phyloP scores from a whole-genome alignment of 257 asterid species.

The Eucommia ulmoides region DNA sequence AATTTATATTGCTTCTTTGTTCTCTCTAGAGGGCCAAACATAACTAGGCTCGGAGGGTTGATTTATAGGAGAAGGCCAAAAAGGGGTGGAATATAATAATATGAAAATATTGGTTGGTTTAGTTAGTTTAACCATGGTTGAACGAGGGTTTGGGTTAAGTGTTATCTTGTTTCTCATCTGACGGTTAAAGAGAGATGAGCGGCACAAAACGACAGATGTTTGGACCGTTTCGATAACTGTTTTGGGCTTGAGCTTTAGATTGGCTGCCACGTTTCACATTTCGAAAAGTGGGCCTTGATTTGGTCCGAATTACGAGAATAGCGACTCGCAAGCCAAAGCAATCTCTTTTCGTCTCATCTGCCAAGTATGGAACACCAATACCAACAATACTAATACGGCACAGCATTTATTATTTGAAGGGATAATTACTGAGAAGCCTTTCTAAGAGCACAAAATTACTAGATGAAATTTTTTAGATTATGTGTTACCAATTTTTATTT shows the following conservation, averaged over 20 bases:
- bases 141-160: conserved; percentile 8
- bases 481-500: too few relatives aligned
- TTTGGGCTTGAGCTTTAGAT: background rate
- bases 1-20: conserved; percentile 8
- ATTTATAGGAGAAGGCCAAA: conserved; percentile 41
- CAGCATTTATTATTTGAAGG: too few relatives aligned
- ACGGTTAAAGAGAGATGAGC: conserved; percentile 16
- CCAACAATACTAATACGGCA: too few relatives aligned
- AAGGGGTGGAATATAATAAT: conserved; percentile 20
- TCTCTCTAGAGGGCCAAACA: conserved; percentile 76
- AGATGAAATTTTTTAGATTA: too few relatives aligned
- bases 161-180: conserved; percentile 10
- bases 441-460: too few relatives aligned
- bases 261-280: background rate
- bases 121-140: background rate
- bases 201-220: conserved; percentile 5
- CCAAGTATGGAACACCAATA: too few relatives aligned
- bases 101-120: background rate
- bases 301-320: too few relatives aligned
- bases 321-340: too few relatives aligned
- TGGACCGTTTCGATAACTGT: conserved; percentile 1
- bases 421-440: too few relatives aligned
- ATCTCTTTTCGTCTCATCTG: too few relatives aligned
- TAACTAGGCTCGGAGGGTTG: conserved; percentile 34
- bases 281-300: background rate